Evolutionary conservation across 352 stramenopile genomes (phyloP).

Genomic region (Pythium coloratum): DNA sequence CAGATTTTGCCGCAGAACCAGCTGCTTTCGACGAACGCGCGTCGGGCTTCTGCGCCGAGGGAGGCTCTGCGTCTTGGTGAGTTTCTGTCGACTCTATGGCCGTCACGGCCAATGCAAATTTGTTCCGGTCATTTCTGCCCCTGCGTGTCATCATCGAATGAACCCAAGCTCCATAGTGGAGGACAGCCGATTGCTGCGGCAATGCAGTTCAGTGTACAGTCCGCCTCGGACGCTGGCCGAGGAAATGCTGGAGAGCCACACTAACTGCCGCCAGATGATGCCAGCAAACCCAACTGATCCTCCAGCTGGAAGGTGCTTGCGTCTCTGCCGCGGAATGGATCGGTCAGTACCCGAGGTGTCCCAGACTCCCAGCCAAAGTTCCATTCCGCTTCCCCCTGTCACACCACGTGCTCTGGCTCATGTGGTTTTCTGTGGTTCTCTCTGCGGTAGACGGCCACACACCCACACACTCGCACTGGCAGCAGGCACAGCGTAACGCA

Average conservation of each 20-base stretch:
- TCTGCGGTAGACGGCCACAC: background rate
- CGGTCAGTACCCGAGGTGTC: background rate
- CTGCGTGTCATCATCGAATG: background rate
- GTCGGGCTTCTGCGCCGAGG: background rate
- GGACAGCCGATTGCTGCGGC: background rate
- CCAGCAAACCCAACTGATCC: slow-evolving; percentile 5
- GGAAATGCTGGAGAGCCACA: background rate
- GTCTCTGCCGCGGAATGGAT: background rate
- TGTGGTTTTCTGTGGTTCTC: background rate
- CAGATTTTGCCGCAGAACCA: background rate
- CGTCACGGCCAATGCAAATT: background rate
- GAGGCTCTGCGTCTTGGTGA: background rate
- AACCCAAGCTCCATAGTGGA: background rate
- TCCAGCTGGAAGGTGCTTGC: slow-evolving; percentile 5
- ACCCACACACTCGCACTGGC: background rate
- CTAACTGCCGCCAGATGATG: slow-evolving; percentile 1
- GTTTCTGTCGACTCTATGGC: slow-evolving; percentile 6
- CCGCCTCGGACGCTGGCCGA: background rate
- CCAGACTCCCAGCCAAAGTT: background rate
- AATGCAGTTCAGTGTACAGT: background rate
- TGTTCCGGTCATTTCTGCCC: background rate
- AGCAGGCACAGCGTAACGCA: background rate
- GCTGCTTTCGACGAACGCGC: background rate
- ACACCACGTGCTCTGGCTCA: background rate
- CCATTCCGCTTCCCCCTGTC: background rate